A percentile compares a stretch with the other conserved stretches of the same genome.
These are phyloP conservation scores for Cairneyella variabilis DNA, from an alignment of 495 filamentous ascomycete species.

Conservation along the genomic window DNA sequence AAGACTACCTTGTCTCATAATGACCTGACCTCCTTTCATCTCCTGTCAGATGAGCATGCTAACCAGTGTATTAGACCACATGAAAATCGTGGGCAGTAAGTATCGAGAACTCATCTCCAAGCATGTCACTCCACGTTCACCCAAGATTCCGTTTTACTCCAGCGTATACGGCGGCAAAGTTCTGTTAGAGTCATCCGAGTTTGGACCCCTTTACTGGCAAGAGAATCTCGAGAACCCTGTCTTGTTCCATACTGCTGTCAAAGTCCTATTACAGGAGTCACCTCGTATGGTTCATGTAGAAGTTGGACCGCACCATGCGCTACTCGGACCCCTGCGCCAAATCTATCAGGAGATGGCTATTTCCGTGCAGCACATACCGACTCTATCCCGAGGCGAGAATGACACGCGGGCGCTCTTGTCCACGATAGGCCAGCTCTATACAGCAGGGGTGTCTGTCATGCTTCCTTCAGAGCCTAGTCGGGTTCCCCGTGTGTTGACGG, in stretches of 20 bases:
- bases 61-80: too few relatives aligned
- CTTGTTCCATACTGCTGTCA: conserved; percentile 32
- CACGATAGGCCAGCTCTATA: conserved; percentile 39
- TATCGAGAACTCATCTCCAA: too few relatives aligned
- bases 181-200: conserved; percentile 24
- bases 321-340: conserved; percentile 57
- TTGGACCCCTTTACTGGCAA: conserved; percentile 43
- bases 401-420: conserved; percentile 40
- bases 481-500: conserved; percentile 35
- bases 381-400: conserved; percentile 38
- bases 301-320: conserved; percentile 61
- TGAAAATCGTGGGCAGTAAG: too few relatives aligned
- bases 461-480: conserved; percentile 31
- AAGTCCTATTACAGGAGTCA: neutral
- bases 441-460: conserved; percentile 37
- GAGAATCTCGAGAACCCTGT: conserved; percentile 51
- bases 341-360: conserved; percentile 29
- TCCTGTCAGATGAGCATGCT: too few relatives aligned
- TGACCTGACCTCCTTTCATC: neutral
- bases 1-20: conserved; percentile 38
- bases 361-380: conserved; percentile 35
- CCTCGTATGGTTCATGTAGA: conserved; percentile 38
- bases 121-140: neutral
- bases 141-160: conserved; percentile 32
- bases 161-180: conserved; percentile 27